These are phyloP conservation scores for Ustilago xerochloae DNA, from an alignment of 1,284 basidiomycete genomes.

Conservation along the genomic window DNA sequence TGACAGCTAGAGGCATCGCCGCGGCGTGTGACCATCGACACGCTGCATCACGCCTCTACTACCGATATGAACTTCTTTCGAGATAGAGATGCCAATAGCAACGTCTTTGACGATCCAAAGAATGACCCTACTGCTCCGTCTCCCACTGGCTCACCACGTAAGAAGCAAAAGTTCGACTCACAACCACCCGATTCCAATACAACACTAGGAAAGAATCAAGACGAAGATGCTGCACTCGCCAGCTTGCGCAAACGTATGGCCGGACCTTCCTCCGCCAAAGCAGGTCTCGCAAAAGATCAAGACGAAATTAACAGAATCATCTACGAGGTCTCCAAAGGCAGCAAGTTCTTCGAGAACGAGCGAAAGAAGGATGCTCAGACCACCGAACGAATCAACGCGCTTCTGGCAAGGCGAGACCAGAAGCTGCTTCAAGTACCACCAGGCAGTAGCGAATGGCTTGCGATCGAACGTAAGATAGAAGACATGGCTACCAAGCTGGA, in stretches of 20 bases:
- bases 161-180: constrained; percentile 26
- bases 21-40: constrained; percentile 2
- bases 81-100: constrained; percentile 41
- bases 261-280: constrained; percentile 64
- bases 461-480: constrained; percentile 52
- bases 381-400: constrained; percentile 76
- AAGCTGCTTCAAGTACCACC: constrained; percentile 36
- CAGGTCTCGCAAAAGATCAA: constrained; percentile 61
- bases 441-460: constrained; percentile 45
- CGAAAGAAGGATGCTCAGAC: constrained; percentile 83
- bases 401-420: constrained; percentile 52
- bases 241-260: constrained; percentile 59
- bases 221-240: constrained; percentile 49
- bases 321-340: constrained; percentile 63
- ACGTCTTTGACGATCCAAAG: constrained; percentile 41
- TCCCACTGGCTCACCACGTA: constrained; percentile 38
- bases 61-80: constrained; percentile 50
- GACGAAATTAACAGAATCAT: constrained; percentile 60
- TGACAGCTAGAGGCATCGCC: not conserved
- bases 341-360: constrained; percentile 75
- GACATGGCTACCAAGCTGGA: constrained; percentile 77
- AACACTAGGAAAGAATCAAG: not conserved
- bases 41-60: not conserved
- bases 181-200: not conserved
- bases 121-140: constrained; percentile 46